A percentile compares a stretch with the other conserved stretches of the same genome.
phyloP scores from a whole-genome alignment of 331 rosid genomes.

The Prunus yedoensis region DNA sequence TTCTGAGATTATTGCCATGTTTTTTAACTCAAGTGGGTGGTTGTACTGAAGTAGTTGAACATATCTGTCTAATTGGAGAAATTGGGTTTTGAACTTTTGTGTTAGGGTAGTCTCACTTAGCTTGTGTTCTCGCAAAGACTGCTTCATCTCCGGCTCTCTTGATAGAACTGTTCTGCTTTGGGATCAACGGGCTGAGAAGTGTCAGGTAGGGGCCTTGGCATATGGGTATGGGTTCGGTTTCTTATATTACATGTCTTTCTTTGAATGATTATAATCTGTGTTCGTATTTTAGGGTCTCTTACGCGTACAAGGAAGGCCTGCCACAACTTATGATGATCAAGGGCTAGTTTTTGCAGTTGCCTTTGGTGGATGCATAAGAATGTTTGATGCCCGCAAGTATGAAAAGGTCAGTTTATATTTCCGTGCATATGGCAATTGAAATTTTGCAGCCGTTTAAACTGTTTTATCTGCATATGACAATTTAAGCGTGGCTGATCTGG shows the following conservation, averaged over 20 bases:
- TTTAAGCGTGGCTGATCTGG: slow-evolving; percentile 20
- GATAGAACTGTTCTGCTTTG: slow-evolving; percentile 91
- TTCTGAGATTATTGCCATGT: slow-evolving; percentile 2
- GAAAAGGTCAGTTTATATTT: slow-evolving; percentile 51
- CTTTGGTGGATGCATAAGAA: slow-evolving; percentile 80
- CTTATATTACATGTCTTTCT: background rate
- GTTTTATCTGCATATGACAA: slow-evolving; percentile 11
- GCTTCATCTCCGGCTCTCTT: slow-evolving; percentile 90
- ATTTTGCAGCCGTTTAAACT: slow-evolving; percentile 3
- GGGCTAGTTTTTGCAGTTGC: slow-evolving; percentile 91
- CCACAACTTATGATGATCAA: slow-evolving; percentile 88
- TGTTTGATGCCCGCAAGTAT: slow-evolving; percentile 51
- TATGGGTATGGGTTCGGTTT: background rate
- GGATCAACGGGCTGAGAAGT: slow-evolving; percentile 95
- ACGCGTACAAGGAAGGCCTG: slow-evolving; percentile 96
- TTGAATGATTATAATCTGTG: background rate
- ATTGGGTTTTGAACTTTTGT: slow-evolving; percentile 12
- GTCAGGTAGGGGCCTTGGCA: slow-evolving; percentile 62
- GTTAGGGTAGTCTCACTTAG: slow-evolving; percentile 90
- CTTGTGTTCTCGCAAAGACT: slow-evolving; percentile 78
- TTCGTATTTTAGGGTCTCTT: slow-evolving; percentile 64
- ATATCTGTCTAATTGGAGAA: background rate
- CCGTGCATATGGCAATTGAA: slow-evolving; percentile 5
- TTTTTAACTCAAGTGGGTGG: slow-evolving; percentile 1
- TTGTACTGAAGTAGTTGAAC: background rate